Evolutionary conservation across 1,284 basidiomycete genomes (phyloP), one percentile per base, ranked within the genome.

Genomic region (Puccinia hordei): DNA sequence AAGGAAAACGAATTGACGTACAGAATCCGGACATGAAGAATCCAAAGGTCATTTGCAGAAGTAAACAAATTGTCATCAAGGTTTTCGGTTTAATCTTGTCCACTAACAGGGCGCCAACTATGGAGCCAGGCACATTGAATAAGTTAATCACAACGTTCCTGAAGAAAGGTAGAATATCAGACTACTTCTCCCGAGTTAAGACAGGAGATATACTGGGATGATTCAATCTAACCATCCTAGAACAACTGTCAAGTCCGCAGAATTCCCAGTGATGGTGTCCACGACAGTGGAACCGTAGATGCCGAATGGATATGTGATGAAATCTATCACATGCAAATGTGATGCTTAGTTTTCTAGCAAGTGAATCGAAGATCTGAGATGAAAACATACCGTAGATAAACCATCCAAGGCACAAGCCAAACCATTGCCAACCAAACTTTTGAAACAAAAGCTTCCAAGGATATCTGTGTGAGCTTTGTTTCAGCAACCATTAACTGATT

Each of bases 231-330:
- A 80, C 78, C 78, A 80, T 73, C 78, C 78, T n/a, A 80, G 65
- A 15, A 80, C 78, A 2, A 69, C 30, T 24, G 69, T 80, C 17
- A 93, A 87, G 9, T 89, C 87, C 9, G 84, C 82, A 35, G 85
- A 85, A 15, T 86, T 85, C 63, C 90, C 90, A 9, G 90, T 90
- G 82, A 94, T 88, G 72, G 90, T 88, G 84, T 91, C 87, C 13
- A 93, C 87, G 82, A 95, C 89, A n/a, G 91, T 90, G 2, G 92
- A 91, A 15, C 92, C 91, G 86, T 93, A 97, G 78, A 96, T 88
- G 55, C 92, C 91, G 85, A 94, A 78, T 93, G 90, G 93, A 83
- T 83, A 82, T 68, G 79, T 73, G 63, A 80, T 80, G 35, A 80
- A 80, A 35, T 80, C 78, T 80, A 84, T n/a, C 75, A 38, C 2